Conservation (phyloP, 768 basidiomycete species). For the Russula olivacea region DNA sequence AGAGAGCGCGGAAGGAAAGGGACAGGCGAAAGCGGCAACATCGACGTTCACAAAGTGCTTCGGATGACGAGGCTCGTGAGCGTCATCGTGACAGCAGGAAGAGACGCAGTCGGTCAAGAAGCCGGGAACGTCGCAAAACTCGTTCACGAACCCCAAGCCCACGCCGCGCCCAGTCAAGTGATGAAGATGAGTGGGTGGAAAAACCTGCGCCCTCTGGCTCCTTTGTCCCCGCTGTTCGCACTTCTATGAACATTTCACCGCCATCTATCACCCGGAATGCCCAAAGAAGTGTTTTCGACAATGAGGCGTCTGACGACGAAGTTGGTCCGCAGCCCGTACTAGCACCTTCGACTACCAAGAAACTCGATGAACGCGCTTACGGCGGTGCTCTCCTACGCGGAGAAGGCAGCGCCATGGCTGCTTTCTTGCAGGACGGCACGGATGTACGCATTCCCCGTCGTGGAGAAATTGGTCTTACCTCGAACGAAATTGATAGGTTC, state of each 20-base stretch:
- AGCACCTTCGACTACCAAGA: constrained; percentile 37
- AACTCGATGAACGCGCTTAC: constrained; percentile 77
- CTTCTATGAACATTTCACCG: constrained; percentile 9
- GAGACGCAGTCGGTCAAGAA: constrained; percentile 32
- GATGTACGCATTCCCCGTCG: constrained; percentile 90
- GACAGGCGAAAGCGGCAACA: constrained; percentile 38
- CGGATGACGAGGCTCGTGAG: constrained; percentile 31
- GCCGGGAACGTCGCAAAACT: constrained; percentile 26
- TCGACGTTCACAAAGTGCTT: constrained; percentile 11
- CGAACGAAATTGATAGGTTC: constrained; percentile 79
- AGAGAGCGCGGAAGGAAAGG: constrained; percentile 46
- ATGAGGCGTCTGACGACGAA: constrained; percentile 43
- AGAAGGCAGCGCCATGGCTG: constrained; percentile 97
- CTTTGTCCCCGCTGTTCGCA: constrained; percentile 28
- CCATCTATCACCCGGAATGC: neutral
- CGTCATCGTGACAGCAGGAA: constrained; percentile 27
- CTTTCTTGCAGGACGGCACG: constrained; percentile 80
- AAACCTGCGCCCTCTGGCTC: constrained; percentile 37
- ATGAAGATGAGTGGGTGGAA: constrained; percentile 66
- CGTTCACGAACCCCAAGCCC: constrained; percentile 18
- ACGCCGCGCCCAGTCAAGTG: constrained; percentile 27
- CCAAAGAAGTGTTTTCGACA: neutral
- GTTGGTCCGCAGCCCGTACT: constrained; percentile 72
- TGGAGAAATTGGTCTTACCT: constrained; percentile 94
- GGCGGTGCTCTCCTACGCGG: constrained; percentile 87